Evolutionary conservation across 2,329 filamentous ascomycete species (phyloP).

Genomic region (Cladophialophora exuberans): DNA sequence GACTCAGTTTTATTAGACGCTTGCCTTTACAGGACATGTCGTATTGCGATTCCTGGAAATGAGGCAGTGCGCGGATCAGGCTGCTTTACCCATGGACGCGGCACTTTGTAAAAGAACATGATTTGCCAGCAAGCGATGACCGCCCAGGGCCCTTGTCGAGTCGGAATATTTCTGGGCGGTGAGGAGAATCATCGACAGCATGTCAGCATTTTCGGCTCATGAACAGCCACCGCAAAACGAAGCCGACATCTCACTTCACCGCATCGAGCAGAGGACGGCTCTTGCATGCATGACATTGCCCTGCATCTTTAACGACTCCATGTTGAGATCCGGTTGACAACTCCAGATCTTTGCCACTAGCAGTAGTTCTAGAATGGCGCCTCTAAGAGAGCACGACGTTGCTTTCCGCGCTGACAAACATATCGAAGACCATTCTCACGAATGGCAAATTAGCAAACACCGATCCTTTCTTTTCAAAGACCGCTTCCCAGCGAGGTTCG

Average conservation of each 20-base stretch:
- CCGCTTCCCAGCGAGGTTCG: background rate
- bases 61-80: background rate
- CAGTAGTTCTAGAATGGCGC: too few relatives aligned
- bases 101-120: background rate
- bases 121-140: background rate
- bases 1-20: too few relatives aligned
- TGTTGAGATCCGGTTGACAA: too few relatives aligned
- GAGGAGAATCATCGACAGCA: constrained; percentile 2
- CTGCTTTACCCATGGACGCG: background rate
- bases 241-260: background rate
- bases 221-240: background rate
- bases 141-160: constrained; percentile 8
- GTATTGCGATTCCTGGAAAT: background rate
- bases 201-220: background rate
- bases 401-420: constrained; percentile 2
- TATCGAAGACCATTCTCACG: too few relatives aligned
- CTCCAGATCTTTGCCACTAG: too few relatives aligned
- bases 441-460: background rate
- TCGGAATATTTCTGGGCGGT: constrained; percentile 11
- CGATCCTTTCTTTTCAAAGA: background rate
- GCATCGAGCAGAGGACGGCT: background rate
- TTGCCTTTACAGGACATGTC: constrained; percentile 1
- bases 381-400: too few relatives aligned
- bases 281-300: background rate
- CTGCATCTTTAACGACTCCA: too few relatives aligned